A percentile compares a stretch with the other conserved stretches of the same genome.
These are phyloP conservation scores for Diaporthe vaccinii DNA, from an alignment of 2,329 filamentous ascomycete genomes.

Conservation along the genomic window DNA sequence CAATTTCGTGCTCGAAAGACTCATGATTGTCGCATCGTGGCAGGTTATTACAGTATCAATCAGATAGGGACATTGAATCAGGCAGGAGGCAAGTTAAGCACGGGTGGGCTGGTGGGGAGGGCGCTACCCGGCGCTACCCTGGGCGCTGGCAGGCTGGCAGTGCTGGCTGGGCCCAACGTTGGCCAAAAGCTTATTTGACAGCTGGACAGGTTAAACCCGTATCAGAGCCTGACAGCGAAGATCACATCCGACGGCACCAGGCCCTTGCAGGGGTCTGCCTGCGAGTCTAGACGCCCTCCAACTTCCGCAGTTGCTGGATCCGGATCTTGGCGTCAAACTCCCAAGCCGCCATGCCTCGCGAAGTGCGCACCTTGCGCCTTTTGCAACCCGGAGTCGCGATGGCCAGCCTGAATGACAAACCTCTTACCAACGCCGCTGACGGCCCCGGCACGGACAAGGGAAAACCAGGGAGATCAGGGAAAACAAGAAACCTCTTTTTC, in stretches of 20 bases:
- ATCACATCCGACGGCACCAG: slow-evolving; percentile 24
- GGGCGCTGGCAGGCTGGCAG: neutral
- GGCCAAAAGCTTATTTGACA: slow-evolving; percentile 27
- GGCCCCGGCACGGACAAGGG: neutral
- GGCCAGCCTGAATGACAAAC: slow-evolving; percentile 22
- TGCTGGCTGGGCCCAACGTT: neutral
- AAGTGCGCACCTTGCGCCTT: neutral
- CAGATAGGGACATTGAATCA: slow-evolving; percentile 6
- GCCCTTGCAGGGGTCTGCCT: slow-evolving; percentile 5
- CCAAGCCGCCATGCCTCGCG: slow-evolving; percentile 20
- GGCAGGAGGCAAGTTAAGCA: slow-evolving; percentile 18
- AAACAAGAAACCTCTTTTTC: neutral
- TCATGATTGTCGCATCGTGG: neutral
- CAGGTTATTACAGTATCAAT: neutral
- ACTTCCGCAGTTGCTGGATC: slow-evolving; percentile 31
- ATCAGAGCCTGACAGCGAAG: slow-evolving; percentile 26
- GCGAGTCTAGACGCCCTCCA: neutral
- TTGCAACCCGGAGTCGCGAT: neutral
- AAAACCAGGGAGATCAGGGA: neutral
- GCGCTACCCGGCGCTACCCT: neutral
- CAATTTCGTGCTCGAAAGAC: neutral
- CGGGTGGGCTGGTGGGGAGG: neutral
- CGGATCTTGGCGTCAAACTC: slow-evolving; percentile 13
- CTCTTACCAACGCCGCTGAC: neutral
- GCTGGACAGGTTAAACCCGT: neutral